Base-by-base conservation (phyloP, 2,329 filamentous ascomycete species). In the Cytospora chrysosperma region DNA sequence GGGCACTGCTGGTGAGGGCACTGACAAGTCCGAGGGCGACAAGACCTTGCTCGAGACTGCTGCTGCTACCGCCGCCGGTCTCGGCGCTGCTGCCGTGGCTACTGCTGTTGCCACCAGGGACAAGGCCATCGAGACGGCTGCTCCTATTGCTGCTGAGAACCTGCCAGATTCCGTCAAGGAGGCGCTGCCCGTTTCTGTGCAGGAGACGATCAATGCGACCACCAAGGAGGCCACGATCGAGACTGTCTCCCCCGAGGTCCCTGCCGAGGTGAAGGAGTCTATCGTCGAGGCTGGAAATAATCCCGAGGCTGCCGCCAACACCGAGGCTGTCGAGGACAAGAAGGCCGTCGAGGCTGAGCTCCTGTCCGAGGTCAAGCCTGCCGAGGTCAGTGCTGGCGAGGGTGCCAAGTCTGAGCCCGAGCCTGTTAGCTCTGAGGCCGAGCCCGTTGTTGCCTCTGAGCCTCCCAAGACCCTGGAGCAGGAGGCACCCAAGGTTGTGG, bases 271-370 rank as follows among this genome's bases (percentile, higher is more conserved):
- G 21, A 83, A 84, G 75, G 78, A 85, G 68, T 86, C 84, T 9
- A 82, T 87, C 55, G 72, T 76, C 47, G 79, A 83, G 70, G 83
- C 89, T 26, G 83, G 85, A 61, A 75, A 82, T 70, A 81, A 79
- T 65, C 88, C 91, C 10, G 92, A 95, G 76, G 91, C 91, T 37
- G 85, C 89, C 40, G 83, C 84, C 61, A 89, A 87, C 75, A 79
- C 85, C 1, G 81, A 82, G 61, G 89, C 88, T 21, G 90, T 95
- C 8, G 78, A 84, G 67, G 90, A 93, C 70, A 95, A 95, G 84
- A 86, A 85, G 74, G 82, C 80, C 12, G 82, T 93, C 6, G 92
- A 96, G 78, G 75, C 85, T 28, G 89, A 96, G 77, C 81, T 96
- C 10, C 79, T 93, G 55, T 82, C 85, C 68, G 85, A 90, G 74